Evolutionary conservation across 805 yeast species (phyloP).

Genomic region (Sugiyamaella boreocaroliniensis): DNA sequence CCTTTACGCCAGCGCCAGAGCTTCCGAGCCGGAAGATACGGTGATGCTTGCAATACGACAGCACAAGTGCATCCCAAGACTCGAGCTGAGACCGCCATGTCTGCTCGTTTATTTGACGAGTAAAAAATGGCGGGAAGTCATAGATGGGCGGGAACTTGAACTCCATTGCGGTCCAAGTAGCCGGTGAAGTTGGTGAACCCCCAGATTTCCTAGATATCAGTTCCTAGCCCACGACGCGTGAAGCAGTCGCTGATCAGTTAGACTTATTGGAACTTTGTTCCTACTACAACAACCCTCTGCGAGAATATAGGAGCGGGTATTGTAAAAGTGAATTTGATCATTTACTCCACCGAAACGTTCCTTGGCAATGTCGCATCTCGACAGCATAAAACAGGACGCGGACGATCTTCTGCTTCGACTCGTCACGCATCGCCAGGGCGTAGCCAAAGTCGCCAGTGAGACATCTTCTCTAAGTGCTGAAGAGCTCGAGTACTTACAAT

Average conservation of each 20-base stretch:
- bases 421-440: not conserved
- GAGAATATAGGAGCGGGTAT: no score
- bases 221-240: not conserved
- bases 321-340: not conserved
- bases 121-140: constrained; percentile 85
- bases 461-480: not conserved
- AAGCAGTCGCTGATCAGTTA: no score
- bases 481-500: not conserved
- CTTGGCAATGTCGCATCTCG: not conserved
- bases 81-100: constrained; percentile 69
- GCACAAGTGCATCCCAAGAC: constrained; percentile 67
- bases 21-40: constrained; percentile 48
- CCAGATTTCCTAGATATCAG: not conserved
- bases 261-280: no score
- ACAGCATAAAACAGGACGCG: not conserved
- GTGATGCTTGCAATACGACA: constrained; percentile 52
- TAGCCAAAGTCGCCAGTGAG: not conserved
- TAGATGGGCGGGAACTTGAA: constrained; percentile 46
- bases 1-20: constrained; percentile 26
- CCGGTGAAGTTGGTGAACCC: not conserved
- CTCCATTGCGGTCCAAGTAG: not conserved
- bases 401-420: not conserved
- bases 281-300: no score
- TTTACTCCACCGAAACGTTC: not conserved
- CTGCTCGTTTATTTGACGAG: constrained; percentile 77